Evolutionary conservation across 2,329 filamentous ascomycete species (phyloP), one percentile per base, ranked within the genome.

Genomic region (Parastagonospora nodorum): DNA sequence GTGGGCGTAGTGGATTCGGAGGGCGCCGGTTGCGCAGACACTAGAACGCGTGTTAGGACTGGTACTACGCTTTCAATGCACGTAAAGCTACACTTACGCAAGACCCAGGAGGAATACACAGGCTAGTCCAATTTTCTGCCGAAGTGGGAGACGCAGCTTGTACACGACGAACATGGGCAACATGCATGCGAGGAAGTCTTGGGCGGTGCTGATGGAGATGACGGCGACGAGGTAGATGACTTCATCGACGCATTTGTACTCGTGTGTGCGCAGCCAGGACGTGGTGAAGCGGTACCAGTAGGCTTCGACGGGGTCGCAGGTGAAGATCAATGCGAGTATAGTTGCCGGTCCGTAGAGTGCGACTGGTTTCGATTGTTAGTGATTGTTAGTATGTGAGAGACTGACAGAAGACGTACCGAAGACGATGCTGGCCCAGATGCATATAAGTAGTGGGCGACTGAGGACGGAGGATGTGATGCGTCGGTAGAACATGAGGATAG

Each of bases 401-500:
- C 10, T 4, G 12, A 14, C 4, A 8, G 33, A 24, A 8, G 19
- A 28, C 10, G 32, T 46, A 50, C 50, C 50, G 19, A 53, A 50
- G 15, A 53, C 30, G 14, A 55, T 55, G 29, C 41, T 51, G 5
- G 37, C 37, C 49, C 48, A 55, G 5, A 55, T 45, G 7, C 42
- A 15, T 15, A 53, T 53, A 14, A 53, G 30, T 2, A 53, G 32
- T 2, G 37, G 44, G 5, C 50, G 50, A 38, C 36, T 50, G 30
- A 53, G 38, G 30, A 50, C 24, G 3, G 53, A 53, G 11, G 36
- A 47, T 10, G 53, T 51, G 14, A 61, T 51, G n/a, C 58, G 56
- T 11, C 54, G 51, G 28, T 61, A 61, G 42, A 61, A 61, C 9
- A 37, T 36, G 2, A 61, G 47, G 36, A 61, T 61, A 4, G 53